Base-by-base conservation (phyloP, 805 yeast species). In the Cyberlindnera misumaiensis region DNA sequence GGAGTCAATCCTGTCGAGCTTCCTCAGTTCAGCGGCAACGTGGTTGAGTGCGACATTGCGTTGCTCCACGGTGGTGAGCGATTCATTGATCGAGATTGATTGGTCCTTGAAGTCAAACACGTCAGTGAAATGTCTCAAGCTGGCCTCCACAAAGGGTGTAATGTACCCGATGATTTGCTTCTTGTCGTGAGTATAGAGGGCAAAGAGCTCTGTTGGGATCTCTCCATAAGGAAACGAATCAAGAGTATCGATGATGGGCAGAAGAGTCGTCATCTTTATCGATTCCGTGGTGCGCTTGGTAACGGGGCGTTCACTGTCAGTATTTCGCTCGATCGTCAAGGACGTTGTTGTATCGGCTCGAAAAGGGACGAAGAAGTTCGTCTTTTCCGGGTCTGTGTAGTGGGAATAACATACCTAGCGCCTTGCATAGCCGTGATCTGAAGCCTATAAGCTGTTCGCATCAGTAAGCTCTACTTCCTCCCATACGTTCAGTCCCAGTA, bases 21-120 rank as follows among this genome's bases (percentile, higher is more conserved):
- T 43, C 45, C 63, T 63, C 67, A 80, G 65, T 11, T 33, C 25
- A 0, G 22, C 20, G 0, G 77, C 84, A 2, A 80, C 44, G 10
- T 43, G 35, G 2, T 58, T 70, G 38, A 84, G 57, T 0, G 61
- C 60, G 0, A 39, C 41, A 37, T 61, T 67, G 38, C 83, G 52
- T 41, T 58, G 60, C 16, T 65, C 72, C 8, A 69, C 35, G 0
- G 72, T 61, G 38, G 65, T 64, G 30, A 62, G 51, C 1, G 40
- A 30, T 0, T 59, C 30, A 4, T 41, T 34, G n/a, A 73, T 52
- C 3, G 43, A 35, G 4, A 73, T 57, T 4, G 50, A 43, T 15
- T 44, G 32, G 12, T 55, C 42, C 38, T 58, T 53, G 7, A 68
- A 54, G 6, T 18, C 30, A 31, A 62, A 48, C 7, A 30, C 45